These are phyloP conservation scores for Austroboletus novae-zelandiae DNA, from an alignment of 1,284 basidiomycete genomes.

Conservation along the genomic window DNA sequence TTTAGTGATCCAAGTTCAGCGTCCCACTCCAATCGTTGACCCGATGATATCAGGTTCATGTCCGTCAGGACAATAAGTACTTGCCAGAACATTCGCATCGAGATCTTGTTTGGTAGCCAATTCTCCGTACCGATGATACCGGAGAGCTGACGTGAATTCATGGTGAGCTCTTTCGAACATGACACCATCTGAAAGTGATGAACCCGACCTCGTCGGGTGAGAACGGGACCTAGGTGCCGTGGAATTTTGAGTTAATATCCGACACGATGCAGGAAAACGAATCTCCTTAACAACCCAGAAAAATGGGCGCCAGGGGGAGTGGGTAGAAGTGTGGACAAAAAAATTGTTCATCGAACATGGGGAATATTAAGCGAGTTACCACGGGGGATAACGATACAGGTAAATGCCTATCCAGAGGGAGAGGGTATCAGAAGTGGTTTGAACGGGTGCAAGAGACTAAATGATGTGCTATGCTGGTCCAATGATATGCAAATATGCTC, in stretches of 20 bases:
- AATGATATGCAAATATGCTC: constrained; percentile 19
- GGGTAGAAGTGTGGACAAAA: too few species aligned
- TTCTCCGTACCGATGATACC: too few species aligned
- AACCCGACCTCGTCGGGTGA: too few species aligned
- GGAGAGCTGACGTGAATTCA: too few species aligned
- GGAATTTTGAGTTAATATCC: background rate
- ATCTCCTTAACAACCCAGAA: background rate
- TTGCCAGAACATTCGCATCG: too few species aligned
- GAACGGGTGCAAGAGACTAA: constrained; percentile 12
- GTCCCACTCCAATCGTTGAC: too few species aligned
- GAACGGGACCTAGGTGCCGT: background rate
- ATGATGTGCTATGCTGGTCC: constrained; percentile 22
- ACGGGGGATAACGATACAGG: background rate
- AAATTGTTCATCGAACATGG: background rate
- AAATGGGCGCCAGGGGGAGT: background rate
- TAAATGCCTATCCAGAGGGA: background rate
- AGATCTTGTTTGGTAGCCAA: too few species aligned
- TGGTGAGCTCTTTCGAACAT: too few species aligned
- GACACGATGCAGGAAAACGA: background rate
- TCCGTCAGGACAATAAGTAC: too few species aligned
- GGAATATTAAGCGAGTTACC: background rate
- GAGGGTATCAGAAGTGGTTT: constrained; percentile 1
- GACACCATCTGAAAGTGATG: too few species aligned
- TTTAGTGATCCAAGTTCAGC: too few species aligned
- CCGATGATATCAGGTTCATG: too few species aligned